Percentiles rank a stretch among this genome's conserved stretches.
phyloP scores from a whole-genome alignment of 2,329 filamentous ascomycete species.

The Aureobasidium pullulans region DNA sequence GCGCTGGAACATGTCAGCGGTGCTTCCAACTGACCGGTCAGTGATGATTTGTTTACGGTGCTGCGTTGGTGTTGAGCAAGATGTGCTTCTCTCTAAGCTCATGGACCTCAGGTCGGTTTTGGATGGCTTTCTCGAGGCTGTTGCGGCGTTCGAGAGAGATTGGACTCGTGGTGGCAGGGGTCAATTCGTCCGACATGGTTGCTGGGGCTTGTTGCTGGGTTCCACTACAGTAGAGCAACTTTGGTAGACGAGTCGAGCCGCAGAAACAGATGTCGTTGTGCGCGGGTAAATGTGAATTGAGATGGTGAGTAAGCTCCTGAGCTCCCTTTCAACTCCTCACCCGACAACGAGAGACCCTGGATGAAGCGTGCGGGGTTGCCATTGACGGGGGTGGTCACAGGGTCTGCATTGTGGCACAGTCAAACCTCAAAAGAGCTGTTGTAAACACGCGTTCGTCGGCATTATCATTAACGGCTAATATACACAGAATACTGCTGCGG shows the following conservation, averaged over 20 bases:
- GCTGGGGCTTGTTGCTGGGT: neutral
- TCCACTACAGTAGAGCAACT: neutral
- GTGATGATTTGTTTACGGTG: conserved; percentile 45
- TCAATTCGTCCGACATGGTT: conserved; percentile 13
- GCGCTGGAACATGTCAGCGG: conserved; percentile 25
- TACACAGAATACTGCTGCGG: conserved; percentile 6
- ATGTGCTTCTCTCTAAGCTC: conserved; percentile 64
- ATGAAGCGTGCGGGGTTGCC: conserved; percentile 5
- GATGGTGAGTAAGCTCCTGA: neutral
- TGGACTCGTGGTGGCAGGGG: conserved; percentile 8
- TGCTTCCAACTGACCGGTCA: neutral
- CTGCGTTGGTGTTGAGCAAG: conserved; percentile 58
- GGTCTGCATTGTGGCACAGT: neutral
- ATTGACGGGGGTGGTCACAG: neutral
- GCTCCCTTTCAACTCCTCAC: neutral
- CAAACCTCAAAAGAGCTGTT: neutral
- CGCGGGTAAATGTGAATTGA: neutral
- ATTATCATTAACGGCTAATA: conserved; percentile 14
- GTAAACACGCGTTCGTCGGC: conserved; percentile 1
- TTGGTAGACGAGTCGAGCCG: neutral
- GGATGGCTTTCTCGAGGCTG: conserved; percentile 39
- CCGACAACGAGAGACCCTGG: neutral
- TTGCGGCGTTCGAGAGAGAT: conserved; percentile 20
- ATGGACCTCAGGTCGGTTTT: conserved; percentile 44
- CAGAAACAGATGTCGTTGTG: neutral